A percentile compares a stretch with the other conserved stretches of the same genome.
Conservation (phyloP, 2,329 filamentous ascomycete genomes). For the Sporothrix pseudoabietina region DNA sequence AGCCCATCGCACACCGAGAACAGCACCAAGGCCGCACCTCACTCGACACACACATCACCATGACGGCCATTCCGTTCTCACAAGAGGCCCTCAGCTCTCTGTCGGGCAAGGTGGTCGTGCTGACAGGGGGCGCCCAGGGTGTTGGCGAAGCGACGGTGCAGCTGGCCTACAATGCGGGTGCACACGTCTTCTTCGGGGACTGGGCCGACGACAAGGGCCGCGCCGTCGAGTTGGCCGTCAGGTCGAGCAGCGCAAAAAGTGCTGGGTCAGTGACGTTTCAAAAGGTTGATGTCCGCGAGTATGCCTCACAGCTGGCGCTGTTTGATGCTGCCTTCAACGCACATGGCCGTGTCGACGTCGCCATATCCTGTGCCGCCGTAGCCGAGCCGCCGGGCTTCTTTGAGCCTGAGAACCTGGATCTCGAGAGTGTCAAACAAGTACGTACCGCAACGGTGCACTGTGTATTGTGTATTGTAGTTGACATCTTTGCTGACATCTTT, state of each 20-base stretch:
- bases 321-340: conserved; percentile 50
- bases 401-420: conserved; percentile 45
- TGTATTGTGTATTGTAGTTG: too few relatives aligned
- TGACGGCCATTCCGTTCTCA: conserved; percentile 6
- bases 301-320: conserved; percentile 49
- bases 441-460: too few relatives aligned
- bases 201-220: conserved; percentile 36
- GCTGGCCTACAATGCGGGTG: conserved; percentile 34
- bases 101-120: conserved; percentile 34
- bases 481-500: too few relatives aligned
- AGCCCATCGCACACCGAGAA: background rate
- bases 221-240: conserved; percentile 31
- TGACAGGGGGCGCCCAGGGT: conserved; percentile 38
- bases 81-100: conserved; percentile 6
- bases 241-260: background rate
- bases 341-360: conserved; percentile 52
- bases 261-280: conserved; percentile 41
- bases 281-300: conserved; percentile 49
- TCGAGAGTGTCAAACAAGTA: conserved; percentile 44
- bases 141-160: conserved; percentile 38
- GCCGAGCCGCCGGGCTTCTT: conserved; percentile 50
- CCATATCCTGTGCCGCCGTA: conserved; percentile 50
- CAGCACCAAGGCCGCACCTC: background rate
- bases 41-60: background rate
- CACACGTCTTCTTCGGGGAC: conserved; percentile 39